A percentile compares a stretch with the other conserved stretches of the same genome.
Evolutionary conservation across 495 filamentous ascomycete species (phyloP).

Genomic region (Hypoxylon fuscum): DNA sequence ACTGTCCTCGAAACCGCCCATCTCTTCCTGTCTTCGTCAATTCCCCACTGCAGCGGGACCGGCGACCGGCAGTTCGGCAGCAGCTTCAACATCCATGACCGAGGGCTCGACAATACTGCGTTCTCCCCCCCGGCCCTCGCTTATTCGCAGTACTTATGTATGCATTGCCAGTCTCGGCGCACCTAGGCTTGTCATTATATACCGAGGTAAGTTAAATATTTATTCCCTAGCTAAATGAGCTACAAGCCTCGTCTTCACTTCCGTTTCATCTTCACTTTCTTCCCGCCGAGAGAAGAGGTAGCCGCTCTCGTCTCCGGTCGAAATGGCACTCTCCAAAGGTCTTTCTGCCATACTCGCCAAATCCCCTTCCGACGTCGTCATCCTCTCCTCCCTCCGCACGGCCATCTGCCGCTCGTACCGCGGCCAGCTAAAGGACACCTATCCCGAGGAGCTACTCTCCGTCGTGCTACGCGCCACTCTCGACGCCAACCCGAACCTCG

Average conservation of each 20-base stretch:
- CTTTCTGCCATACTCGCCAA: slow-evolving; percentile 82
- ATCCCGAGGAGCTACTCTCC: slow-evolving; percentile 88
- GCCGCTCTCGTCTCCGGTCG: too few species aligned
- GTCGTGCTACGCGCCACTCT: slow-evolving; percentile 85
- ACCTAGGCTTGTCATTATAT: too few species aligned
- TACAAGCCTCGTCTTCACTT: too few species aligned
- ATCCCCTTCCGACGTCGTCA: slow-evolving; percentile 82
- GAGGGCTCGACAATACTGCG: too few species aligned
- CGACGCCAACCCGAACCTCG: slow-evolving; percentile 75
- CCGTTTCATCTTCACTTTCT: too few species aligned
- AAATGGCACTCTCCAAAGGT: slow-evolving; percentile 59
- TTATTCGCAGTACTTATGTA: too few species aligned
- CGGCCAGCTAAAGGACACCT: slow-evolving; percentile 85
- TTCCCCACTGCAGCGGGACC: slow-evolving; percentile 26
- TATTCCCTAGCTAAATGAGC: too few species aligned
- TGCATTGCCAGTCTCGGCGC: too few species aligned
- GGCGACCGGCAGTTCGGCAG: slow-evolving; percentile 36
- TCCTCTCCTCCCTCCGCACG: slow-evolving; percentile 88
- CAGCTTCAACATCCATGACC: background rate
- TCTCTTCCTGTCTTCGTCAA: background rate
- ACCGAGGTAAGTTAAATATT: too few species aligned
- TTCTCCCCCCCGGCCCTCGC: too few species aligned
- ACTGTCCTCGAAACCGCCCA: too few species aligned
- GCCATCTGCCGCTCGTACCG: slow-evolving; percentile 83
- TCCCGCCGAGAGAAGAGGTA: too few species aligned